Base-by-base conservation (phyloP, 805 yeast genomes). In the Starmerella bombicola region DNA sequence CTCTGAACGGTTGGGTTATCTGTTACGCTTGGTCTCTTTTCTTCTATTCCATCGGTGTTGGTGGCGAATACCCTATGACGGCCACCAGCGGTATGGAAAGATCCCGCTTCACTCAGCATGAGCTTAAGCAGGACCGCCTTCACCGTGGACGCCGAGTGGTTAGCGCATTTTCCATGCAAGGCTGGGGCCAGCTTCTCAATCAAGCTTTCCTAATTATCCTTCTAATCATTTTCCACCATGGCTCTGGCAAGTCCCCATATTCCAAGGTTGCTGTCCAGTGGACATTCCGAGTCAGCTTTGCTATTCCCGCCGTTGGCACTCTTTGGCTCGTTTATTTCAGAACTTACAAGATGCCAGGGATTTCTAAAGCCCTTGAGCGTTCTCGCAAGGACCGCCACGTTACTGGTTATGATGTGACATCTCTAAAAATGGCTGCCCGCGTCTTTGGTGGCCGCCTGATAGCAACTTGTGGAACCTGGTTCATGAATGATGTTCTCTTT, bases 1-100 rank as follows among this genome's bases (percentile, higher is more conserved):
- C 74, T 15, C 77, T 71, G 36, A 64, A 74, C 34, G 71, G 74
- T 25, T 64, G 78, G 67, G 76, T 76, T 47, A 70, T 73, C 39
- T 61, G 64, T 56, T 61, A 61, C 48, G 62, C 63, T 13, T 61
- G 62, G 62, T 57, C 63, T 9, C 65, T 74, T 37, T 76, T 75
- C 41, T 69, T 72, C 55, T 61, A 61, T 55, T 55, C 62, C 21
- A 46, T 61, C 30, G 77, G 78, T 50, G 73, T 75, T 44, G 81
- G 80, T 46, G 80, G 79, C 22, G 81, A 76, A 53, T 76, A 76
- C 55, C 80, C 82, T 7, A 69, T 74, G 47, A 70, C 76, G 37
- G 74, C 79, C 5, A 71, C 76, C 8, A 62, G 74, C 23, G 78
- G 78, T 15, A 69, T 70, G 59, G 81, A 76, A 57, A 72, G 74